Evolutionary conservation across 1,139 yeast genomes (phyloP).

Genomic region (Saccharomycopsis crataegensis): DNA sequence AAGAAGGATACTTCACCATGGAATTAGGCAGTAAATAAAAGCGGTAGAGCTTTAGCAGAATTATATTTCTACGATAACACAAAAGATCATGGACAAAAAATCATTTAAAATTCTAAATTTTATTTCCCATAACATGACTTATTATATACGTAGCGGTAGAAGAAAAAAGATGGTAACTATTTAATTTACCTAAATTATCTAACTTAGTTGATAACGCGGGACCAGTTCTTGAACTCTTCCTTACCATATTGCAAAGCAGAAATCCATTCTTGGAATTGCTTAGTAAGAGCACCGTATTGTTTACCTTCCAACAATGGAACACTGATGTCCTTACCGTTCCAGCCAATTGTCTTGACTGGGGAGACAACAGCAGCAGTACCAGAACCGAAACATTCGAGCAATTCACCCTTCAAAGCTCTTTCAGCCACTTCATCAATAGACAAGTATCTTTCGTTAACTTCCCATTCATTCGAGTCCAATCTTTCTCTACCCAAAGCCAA

Average conservation of each 20-base stretch:
- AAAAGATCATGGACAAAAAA: no score
- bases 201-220: neutral
- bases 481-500: conserved; percentile 67
- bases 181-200: neutral
- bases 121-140: neutral
- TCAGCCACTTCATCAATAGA: conserved; percentile 76
- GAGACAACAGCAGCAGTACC: conserved; percentile 98
- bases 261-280: conserved; percentile 74
- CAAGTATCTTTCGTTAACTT: conserved; percentile 69
- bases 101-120: neutral
- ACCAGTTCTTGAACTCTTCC: conserved; percentile 44
- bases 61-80: no score
- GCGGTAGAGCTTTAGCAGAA: no score
- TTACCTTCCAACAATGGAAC: conserved; percentile 78
- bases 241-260: conserved; percentile 84
- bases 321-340: conserved; percentile 57
- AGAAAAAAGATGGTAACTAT: neutral
- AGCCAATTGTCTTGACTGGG: conserved; percentile 84
- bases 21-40: no score
- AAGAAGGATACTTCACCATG: no score
- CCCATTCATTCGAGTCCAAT: conserved; percentile 70
- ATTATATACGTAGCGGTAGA: neutral
- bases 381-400: conserved; percentile 92
- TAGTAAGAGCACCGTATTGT: conserved; percentile 73
- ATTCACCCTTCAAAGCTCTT: conserved; percentile 68